These are phyloP conservation scores for Corymbia calophylla DNA, from an alignment of 441 rosid genomes.

Conservation along the genomic window DNA sequence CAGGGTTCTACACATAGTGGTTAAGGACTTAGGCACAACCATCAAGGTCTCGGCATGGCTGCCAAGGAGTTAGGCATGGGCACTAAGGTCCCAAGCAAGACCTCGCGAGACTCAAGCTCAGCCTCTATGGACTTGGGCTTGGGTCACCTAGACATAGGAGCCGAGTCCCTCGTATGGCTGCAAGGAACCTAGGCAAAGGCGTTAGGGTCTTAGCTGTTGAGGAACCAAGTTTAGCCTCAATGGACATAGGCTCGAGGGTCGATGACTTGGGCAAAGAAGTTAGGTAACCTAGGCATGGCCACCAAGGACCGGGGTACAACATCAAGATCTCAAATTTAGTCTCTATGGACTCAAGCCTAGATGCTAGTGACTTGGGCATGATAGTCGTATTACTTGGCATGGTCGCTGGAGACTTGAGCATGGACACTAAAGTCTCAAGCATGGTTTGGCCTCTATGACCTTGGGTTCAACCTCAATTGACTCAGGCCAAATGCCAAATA, in stretches of 20 bases:
- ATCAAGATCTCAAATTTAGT: too few relatives aligned
- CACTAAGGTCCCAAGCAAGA: not conserved
- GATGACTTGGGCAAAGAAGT: not conserved
- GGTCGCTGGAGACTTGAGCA: not conserved
- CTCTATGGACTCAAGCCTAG: not conserved
- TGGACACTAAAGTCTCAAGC: not conserved
- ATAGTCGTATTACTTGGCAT: not conserved
- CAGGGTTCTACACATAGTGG: not conserved
- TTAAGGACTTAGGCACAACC: not conserved
- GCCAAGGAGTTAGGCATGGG: not conserved
- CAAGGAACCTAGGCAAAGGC: fast-evolving
- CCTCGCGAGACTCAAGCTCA: too few relatives aligned
- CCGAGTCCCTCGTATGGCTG: fast-evolving
- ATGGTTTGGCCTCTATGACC: too few relatives aligned
- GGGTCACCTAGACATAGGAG: too few relatives aligned
- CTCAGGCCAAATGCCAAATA: too few relatives aligned
- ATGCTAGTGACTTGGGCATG: not conserved
- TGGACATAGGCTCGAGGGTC: not conserved
- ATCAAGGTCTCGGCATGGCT: not conserved
- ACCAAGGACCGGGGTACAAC: fast-evolving
- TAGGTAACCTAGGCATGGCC: fast-evolving
- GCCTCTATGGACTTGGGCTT: too few relatives aligned
- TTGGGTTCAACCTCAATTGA: too few relatives aligned
- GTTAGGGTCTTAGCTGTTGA: not conserved
- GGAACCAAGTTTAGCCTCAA: not conserved